A percentile compares a stretch with the other conserved stretches of the same genome.
phyloP scores from a whole-genome alignment of 2,329 filamentous ascomycete species.

The Diaporthe velutina region DNA sequence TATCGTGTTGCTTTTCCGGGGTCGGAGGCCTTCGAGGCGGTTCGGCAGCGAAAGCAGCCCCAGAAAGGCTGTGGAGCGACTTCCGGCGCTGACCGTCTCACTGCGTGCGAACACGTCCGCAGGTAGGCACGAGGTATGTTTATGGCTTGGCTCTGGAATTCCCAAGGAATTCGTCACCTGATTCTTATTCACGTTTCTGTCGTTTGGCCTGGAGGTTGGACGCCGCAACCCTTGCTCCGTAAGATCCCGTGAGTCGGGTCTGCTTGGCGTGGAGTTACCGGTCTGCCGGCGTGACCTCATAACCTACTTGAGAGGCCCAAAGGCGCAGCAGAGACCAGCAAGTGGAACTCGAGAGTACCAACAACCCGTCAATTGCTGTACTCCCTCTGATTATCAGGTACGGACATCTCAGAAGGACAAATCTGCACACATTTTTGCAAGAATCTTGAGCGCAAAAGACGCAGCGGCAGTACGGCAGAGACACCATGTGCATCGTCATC shows the following conservation, averaged over 20 bases:
- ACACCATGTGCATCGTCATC: constrained; percentile 81
- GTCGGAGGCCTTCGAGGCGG: neutral
- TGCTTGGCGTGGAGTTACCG: constrained; percentile 26
- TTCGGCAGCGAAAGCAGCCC: neutral
- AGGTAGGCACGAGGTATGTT: neutral
- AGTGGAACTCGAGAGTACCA: neutral
- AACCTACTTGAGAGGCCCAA: neutral
- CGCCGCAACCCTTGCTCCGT: constrained; percentile 19
- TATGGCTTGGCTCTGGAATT: neutral
- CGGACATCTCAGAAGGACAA: neutral
- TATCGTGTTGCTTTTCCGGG: neutral
- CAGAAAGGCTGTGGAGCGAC: neutral
- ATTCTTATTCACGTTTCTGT: neutral
- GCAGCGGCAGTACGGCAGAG: constrained; percentile 9
- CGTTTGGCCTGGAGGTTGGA: neutral
- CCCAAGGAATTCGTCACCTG: neutral
- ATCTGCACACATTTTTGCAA: neutral
- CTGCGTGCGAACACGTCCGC: neutral
- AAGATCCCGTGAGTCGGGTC: constrained; percentile 22
- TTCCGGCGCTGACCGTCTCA: neutral
- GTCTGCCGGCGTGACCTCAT: constrained; percentile 16
- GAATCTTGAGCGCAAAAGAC: neutral
- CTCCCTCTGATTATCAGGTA: neutral
- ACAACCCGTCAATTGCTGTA: neutral
- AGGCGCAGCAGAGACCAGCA: neutral